phyloP scores from a whole-genome alignment of 768 basidiomycete genomes.

The Calocera cornea region DNA sequence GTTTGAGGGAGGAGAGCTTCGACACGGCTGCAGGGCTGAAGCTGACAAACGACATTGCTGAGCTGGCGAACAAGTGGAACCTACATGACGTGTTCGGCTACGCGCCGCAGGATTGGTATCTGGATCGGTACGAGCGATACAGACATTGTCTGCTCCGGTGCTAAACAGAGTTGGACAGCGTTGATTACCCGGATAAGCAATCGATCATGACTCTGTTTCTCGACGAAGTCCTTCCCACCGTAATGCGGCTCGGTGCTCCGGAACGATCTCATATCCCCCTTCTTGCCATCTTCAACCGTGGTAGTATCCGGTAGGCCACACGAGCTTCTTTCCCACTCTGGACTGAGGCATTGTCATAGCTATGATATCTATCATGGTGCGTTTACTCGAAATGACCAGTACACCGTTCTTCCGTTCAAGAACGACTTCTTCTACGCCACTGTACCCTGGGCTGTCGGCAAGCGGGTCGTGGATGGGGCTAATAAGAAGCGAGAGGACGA shows the following conservation, averaged over 20 bases:
- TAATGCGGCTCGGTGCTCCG: constrained; percentile 33
- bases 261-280: constrained; percentile 13
- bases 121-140: constrained; percentile 35
- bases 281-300: constrained; percentile 21
- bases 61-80: constrained; percentile 45
- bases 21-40: constrained; percentile 42
- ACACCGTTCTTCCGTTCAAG: background rate
- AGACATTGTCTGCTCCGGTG: constrained; percentile 20
- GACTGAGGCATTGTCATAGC: background rate
- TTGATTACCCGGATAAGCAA: background rate
- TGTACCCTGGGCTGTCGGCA: background rate
- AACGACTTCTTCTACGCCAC: background rate
- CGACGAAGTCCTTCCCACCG: constrained; percentile 38
- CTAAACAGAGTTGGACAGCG: background rate
- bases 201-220: constrained; percentile 15
- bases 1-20: constrained; percentile 37
- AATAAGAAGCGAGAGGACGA: background rate
- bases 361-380: constrained; percentile 21
- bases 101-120: constrained; percentile 62
- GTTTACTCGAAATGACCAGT: constrained; percentile 19
- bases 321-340: background rate
- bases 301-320: constrained; percentile 24
- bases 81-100: constrained; percentile 51
- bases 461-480: background rate
- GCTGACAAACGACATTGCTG: constrained; percentile 43